Base-by-base conservation (phyloP, 768 basidiomycete species). In the Cubamyces lactineus region DNA sequence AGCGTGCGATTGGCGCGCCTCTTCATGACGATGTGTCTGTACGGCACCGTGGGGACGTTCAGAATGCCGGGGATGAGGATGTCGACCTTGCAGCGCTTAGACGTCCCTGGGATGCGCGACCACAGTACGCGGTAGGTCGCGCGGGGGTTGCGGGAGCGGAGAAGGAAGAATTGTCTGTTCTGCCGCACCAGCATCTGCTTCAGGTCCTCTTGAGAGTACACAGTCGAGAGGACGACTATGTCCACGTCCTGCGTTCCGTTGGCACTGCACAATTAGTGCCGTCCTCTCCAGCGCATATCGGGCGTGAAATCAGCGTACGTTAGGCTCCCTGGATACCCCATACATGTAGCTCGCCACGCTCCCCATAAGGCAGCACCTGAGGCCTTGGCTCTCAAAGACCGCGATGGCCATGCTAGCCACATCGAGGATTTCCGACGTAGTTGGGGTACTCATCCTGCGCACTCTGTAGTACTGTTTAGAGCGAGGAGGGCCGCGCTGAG, bases 51-150 rank as follows among this genome's bases (percentile, higher is more conserved):
- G 2, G 75, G 75, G 47, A 74, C 66, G 45, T 68, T 65, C 26
- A 74, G 53, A 17, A 62, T 58, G 21, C 73, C 72, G 0, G 75
- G 73, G 34, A 72, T 49, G 16, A 76, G 69, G 53, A 76, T 67
- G 61, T 76, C 75, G 17, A 76, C 70, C 51, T 75, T 76, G 69
- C 73, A 75, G 41, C 49, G 51, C 52, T 47, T 8, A 24, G 46
- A 48, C 5, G 43, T 53, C 23, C 30, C 52, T 7, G 49, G 57
- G 40, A 59, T 21, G 40, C 49, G 49, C 67, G 75, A 80, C 75
- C 77, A 81, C 1, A 82, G 69, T 0, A 82, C 77, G 38, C 72
- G 67, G 69, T 81, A 80, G 0, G 78, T 77, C n/a, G 78, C 76
- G 0, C 34, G 53, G 8, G 75, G 76, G 62, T 79, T 74, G 40